Conservation (phyloP, 805 yeast genomes). For the Starmerella kuoi region DNA sequence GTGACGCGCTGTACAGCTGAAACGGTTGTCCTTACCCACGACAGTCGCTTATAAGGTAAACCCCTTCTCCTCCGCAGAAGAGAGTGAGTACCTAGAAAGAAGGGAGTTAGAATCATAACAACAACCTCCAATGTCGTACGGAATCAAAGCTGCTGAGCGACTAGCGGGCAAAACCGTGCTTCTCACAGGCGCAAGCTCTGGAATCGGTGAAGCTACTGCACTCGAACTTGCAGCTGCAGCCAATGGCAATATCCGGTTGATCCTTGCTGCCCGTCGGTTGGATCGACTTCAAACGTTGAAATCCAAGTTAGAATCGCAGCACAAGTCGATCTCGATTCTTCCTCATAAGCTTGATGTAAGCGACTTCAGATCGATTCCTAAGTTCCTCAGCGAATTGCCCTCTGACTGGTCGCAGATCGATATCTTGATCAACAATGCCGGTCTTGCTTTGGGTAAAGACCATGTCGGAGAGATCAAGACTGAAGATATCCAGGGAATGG, state of each 20-base stretch:
- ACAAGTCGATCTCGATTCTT: slow-evolving; percentile 37
- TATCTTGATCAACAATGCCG: slow-evolving; percentile 50
- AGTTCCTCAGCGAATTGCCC: slow-evolving; percentile 44
- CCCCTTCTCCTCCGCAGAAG: too few relatives aligned
- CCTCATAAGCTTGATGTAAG: slow-evolving; percentile 47
- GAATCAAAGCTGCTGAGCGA: slow-evolving; percentile 64
- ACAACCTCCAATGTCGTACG: slow-evolving; percentile 35
- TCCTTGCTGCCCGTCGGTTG: slow-evolving; percentile 67
- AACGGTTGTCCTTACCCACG: too few relatives aligned
- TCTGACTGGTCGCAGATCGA: slow-evolving; percentile 45
- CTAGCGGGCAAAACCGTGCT: slow-evolving; percentile 66
- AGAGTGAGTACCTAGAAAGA: too few relatives aligned
- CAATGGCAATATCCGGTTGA: slow-evolving; percentile 54
- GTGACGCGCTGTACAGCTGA: too few relatives aligned
- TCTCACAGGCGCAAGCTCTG: slow-evolving; percentile 94
- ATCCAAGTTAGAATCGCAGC: slow-evolving; percentile 36
- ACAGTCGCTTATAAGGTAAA: too few relatives aligned
- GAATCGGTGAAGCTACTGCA: slow-evolving; percentile 91
- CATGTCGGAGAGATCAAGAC: slow-evolving; percentile 54
- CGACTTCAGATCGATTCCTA: slow-evolving; percentile 38
- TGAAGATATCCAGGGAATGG: slow-evolving; percentile 62
- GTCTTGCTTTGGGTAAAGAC: slow-evolving; percentile 64
- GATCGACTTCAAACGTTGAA: slow-evolving; percentile 45
- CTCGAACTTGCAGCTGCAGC: slow-evolving; percentile 69
- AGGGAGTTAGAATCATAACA: not conserved